A percentile compares a stretch with the other conserved stretches of the same genome.
Evolutionary conservation across 2,329 filamentous ascomycete genomes (phyloP).

Genomic region (Lasiodiplodia gonubiensis): DNA sequence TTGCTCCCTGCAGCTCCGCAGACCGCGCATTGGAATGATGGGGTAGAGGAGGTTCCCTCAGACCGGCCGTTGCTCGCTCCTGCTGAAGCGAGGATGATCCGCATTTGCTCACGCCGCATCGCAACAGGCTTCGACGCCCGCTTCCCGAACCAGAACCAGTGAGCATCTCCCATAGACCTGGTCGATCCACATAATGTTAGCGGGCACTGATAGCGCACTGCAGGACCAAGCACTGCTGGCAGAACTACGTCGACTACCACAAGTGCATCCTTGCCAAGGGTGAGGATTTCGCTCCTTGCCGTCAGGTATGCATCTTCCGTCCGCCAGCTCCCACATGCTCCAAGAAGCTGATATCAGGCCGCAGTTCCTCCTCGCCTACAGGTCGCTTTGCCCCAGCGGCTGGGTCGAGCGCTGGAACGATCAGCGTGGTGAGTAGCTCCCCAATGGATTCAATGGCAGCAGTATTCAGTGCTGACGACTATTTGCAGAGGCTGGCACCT

Average conservation of each 20-base stretch:
- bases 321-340: background rate
- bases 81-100: background rate
- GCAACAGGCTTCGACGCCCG: conserved; percentile 93
- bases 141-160: conserved; percentile 98
- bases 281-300: conserved; percentile 97
- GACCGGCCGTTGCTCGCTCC: background rate
- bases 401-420: conserved; percentile 97
- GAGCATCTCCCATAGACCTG: conserved; percentile 20
- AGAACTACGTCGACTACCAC: conserved; percentile 99
- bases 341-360: background rate
- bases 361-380: conserved; percentile 95
- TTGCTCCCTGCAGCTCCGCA: conserved; percentile 1
- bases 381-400: conserved; percentile 92
- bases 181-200: background rate
- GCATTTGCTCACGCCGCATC: conserved; percentile 23
- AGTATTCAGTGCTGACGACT: background rate
- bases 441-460: background rate
- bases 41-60: background rate
- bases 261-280: conserved; percentile 99
- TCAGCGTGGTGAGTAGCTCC: conserved; percentile 76
- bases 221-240: conserved; percentile 98
- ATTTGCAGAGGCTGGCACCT: conserved; percentile 30
- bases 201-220: background rate
- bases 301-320: conserved; percentile 70
- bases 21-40: conserved; percentile 14